These are phyloP conservation scores for Apiotrichum akiyoshidainum DNA, from an alignment of 1,284 basidiomycete species.

Conservation along the genomic window DNA sequence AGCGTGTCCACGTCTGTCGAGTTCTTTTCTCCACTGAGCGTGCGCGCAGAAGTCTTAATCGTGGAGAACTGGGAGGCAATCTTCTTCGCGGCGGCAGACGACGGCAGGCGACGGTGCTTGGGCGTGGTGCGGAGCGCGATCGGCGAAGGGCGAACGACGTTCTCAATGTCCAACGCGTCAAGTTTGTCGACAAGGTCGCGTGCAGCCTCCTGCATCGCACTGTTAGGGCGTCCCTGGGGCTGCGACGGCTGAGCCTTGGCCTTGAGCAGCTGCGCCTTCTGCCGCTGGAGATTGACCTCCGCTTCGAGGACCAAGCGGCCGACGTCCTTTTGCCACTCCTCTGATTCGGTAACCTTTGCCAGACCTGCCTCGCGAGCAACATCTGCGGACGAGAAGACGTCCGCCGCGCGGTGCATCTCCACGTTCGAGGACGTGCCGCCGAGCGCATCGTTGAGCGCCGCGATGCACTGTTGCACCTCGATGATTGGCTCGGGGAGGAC, in stretches of 20 bases:
- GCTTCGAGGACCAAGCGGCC: constrained; percentile 7
- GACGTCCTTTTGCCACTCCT: constrained; percentile 13
- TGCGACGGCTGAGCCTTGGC: not conserved
- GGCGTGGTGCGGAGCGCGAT: constrained; percentile 9
- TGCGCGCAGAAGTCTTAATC: constrained; percentile 22
- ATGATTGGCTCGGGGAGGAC: not conserved
- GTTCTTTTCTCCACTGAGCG: constrained; percentile 2
- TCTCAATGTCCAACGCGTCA: constrained; percentile 25
- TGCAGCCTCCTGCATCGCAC: not conserved
- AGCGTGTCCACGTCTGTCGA: constrained; percentile 7
- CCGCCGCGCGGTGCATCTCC: constrained; percentile 13
- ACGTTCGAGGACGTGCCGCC: constrained; percentile 1
- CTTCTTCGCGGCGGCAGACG: constrained; percentile 7
- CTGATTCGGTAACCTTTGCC: constrained; percentile 1
- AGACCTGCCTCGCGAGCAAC: constrained; percentile 15
- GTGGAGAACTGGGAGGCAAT: constrained; percentile 17
- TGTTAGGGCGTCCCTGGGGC: not conserved
- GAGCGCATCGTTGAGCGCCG: constrained; percentile 12
- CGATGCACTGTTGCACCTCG: constrained; percentile 6
- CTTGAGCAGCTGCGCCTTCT: not conserved
- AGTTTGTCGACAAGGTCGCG: constrained; percentile 25
- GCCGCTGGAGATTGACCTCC: constrained; percentile 1
- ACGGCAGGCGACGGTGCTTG: constrained; percentile 24
- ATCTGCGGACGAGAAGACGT: constrained; percentile 18
- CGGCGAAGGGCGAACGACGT: constrained; percentile 14